Percentiles rank a stretch among this genome's conserved stretches.
Evolutionary conservation across 2,329 filamentous ascomycete genomes (phyloP).

Genomic region (Aspergillus fructus): DNA sequence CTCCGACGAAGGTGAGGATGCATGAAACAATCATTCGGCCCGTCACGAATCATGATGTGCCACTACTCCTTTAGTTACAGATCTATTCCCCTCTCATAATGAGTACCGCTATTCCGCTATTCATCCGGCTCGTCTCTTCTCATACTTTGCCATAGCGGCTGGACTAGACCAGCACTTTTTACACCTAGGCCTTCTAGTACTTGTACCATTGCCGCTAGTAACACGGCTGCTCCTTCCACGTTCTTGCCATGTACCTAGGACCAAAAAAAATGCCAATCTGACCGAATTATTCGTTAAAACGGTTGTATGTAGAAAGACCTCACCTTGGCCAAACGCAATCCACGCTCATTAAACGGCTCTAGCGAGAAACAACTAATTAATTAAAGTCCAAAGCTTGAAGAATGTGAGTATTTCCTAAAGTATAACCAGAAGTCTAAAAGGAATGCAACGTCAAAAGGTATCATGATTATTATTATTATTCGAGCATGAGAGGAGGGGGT

Average conservation of each 20-base stretch:
- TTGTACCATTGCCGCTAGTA: background rate
- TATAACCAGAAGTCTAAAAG: background rate
- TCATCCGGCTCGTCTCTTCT: background rate
- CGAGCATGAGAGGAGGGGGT: background rate
- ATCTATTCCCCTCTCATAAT: slow-evolving; percentile 9
- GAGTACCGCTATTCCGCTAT: background rate
- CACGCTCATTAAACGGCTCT: too few species aligned
- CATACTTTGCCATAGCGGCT: background rate
- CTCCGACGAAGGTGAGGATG: slow-evolving; percentile 71
- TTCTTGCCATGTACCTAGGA: background rate
- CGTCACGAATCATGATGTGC: slow-evolving; percentile 2
- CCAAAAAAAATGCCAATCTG: background rate
- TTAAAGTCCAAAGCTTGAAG: too few species aligned
- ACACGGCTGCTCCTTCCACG: background rate
- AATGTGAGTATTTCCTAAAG: background rate
- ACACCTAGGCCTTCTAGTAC: background rate
- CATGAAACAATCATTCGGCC: slow-evolving; percentile 18
- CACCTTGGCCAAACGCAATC: too few species aligned
- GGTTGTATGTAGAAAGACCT: background rate
- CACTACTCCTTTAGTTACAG: slow-evolving; percentile 10
- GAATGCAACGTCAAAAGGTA: background rate
- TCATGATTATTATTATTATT: background rate
- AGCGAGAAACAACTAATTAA: too few species aligned
- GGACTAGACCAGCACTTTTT: background rate
- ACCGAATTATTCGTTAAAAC: background rate